phyloP scores from a whole-genome alignment of 1,284 basidiomycete species.

The Heterobasidion occidentale region DNA sequence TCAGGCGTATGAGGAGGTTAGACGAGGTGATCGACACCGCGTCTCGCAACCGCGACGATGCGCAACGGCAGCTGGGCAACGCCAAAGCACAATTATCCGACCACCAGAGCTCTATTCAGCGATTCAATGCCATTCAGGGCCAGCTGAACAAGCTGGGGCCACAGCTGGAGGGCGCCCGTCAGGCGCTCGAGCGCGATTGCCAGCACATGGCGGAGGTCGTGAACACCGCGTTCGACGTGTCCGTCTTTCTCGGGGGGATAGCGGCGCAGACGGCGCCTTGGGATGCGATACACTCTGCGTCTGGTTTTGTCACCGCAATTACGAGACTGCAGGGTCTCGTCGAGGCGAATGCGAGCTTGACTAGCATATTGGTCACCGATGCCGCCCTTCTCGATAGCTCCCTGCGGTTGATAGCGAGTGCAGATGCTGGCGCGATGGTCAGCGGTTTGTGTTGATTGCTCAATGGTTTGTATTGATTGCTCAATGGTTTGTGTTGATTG shows the following conservation, averaged over 20 bases:
- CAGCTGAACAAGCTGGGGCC: background rate
- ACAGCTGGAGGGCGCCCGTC: background rate
- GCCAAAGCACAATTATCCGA: background rate
- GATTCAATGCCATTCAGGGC: background rate
- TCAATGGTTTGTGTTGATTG: background rate
- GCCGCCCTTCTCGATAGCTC: background rate
- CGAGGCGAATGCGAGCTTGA: background rate
- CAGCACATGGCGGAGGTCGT: background rate
- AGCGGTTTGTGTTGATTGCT: background rate
- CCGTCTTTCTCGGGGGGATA: conserved; percentile 1
- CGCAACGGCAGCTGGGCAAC: background rate
- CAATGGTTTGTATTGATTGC: too few species aligned
- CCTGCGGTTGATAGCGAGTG: background rate
- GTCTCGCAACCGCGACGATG: background rate
- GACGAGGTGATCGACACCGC: background rate
- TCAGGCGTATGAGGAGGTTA: too few species aligned
- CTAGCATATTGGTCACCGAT: conserved; percentile 1
- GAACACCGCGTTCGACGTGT: background rate
- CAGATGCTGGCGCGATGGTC: background rate
- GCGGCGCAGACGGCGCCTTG: background rate
- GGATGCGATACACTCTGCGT: background rate
- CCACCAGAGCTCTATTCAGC: background rate
- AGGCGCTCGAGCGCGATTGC: background rate
- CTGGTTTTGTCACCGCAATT: background rate
- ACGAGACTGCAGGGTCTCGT: conserved; percentile 1